phyloP scores from a whole-genome alignment of 2,329 filamentous ascomycete species.

The Fusarium armeniacum region DNA sequence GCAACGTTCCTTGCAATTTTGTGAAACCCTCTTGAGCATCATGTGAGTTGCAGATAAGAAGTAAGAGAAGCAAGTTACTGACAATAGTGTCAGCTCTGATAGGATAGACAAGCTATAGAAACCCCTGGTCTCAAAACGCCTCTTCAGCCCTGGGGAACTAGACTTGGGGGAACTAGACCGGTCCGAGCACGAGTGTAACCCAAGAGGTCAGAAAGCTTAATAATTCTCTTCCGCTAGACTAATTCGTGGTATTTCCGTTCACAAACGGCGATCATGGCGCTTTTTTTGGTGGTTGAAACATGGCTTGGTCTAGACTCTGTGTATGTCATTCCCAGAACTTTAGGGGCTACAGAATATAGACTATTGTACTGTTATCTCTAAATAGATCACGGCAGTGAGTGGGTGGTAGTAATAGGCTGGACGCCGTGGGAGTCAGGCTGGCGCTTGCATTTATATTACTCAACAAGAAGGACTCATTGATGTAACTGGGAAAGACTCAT shows the following conservation, averaged over 20 bases:
- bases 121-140: slow-evolving; percentile 24
- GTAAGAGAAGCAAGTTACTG: slow-evolving; percentile 5
- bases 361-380: slow-evolving; percentile 1
- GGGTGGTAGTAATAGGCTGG: not conserved
- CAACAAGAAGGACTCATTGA: slow-evolving; percentile 2
- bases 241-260: slow-evolving; percentile 24
- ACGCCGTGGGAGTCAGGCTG: slow-evolving; percentile 9
- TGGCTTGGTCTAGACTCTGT: slow-evolving; percentile 44
- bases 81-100: slow-evolving; percentile 12
- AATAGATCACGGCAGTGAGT: slow-evolving; percentile 6
- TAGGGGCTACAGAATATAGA: not conserved
- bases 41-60: slow-evolving; percentile 9
- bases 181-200: slow-evolving; percentile 25
- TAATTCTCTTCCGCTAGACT: not conserved
- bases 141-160: slow-evolving; percentile 41
- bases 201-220: slow-evolving; percentile 27
- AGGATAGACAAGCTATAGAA: slow-evolving; percentile 2
- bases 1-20: not conserved
- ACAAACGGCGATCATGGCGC: slow-evolving; percentile 26
- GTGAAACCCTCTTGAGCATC: slow-evolving; percentile 24
- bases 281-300: slow-evolving; percentile 34
- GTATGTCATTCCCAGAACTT: not conserved
- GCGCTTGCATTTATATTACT: slow-evolving; percentile 5
- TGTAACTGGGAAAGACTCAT: not conserved
- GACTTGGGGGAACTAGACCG: slow-evolving; percentile 23